These are phyloP conservation scores for Lepidium campestre DNA, from an alignment of 441 rosid species.

Conservation along the genomic window DNA sequence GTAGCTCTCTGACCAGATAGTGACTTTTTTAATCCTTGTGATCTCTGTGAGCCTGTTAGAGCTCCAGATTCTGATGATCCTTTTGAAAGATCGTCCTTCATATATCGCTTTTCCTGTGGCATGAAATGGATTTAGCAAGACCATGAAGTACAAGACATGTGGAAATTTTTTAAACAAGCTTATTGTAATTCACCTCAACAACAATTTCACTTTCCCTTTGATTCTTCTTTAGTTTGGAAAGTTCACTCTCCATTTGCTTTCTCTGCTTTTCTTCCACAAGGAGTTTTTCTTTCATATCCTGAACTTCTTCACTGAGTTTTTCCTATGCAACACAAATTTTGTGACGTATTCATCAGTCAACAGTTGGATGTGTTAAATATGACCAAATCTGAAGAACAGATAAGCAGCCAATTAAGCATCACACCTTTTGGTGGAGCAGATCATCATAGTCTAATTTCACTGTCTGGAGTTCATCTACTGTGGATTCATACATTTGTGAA, in stretches of 20 bases:
- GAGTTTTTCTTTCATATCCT: slow-evolving; percentile 50
- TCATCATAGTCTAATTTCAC: slow-evolving; percentile 49
- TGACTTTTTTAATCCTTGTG: slow-evolving; percentile 53
- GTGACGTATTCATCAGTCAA: neutral
- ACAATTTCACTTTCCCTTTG: slow-evolving; percentile 48
- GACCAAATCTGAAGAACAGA: slow-evolving; percentile 2
- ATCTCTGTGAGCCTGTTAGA: slow-evolving; percentile 38
- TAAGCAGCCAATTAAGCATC: slow-evolving; percentile 9
- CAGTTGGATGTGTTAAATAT: slow-evolving; percentile 7
- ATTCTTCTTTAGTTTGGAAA: slow-evolving; percentile 53
- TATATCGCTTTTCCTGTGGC: slow-evolving; percentile 36
- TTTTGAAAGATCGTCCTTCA: slow-evolving; percentile 51
- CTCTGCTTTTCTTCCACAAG: slow-evolving; percentile 64
- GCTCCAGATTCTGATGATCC: slow-evolving; percentile 41
- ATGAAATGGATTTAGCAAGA: slow-evolving; percentile 47
- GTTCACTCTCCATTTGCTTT: slow-evolving; percentile 61
- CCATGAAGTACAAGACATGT: slow-evolving; percentile 18
- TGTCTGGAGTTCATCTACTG: slow-evolving; percentile 51
- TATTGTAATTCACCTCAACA: slow-evolving; percentile 42
- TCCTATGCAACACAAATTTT: slow-evolving; percentile 41
- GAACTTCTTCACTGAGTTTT: slow-evolving; percentile 55
- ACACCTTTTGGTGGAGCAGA: slow-evolving; percentile 64
- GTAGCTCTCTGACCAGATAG: slow-evolving; percentile 76
- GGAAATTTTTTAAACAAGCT: slow-evolving; percentile 3
- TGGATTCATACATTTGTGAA: slow-evolving; percentile 44